Evolutionary conservation across 2,329 filamentous ascomycete genomes (phyloP).

Genomic region (Simplicillium aogashimaense): DNA sequence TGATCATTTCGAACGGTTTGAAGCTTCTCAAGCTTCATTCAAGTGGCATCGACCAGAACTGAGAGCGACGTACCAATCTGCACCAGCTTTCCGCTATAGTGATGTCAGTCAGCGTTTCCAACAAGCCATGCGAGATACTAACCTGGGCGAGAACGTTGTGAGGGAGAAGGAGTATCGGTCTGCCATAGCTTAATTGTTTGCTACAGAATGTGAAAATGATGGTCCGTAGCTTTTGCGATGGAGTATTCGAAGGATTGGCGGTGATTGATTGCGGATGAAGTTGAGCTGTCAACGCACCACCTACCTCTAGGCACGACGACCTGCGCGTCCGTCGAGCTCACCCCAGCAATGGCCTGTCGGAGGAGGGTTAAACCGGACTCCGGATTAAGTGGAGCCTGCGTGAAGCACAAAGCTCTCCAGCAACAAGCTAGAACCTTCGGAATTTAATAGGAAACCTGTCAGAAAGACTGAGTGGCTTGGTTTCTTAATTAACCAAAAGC

Average conservation of each 20-base stretch:
- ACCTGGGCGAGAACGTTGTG: slow-evolving; percentile 99
- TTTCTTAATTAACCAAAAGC: no score
- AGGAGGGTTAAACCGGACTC: no score
- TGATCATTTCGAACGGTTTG: slow-evolving; percentile 6
- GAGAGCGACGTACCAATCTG: slow-evolving; percentile 62
- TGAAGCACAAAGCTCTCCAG: no score
- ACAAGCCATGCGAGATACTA: slow-evolving; percentile 29
- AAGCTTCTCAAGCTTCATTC: neutral
- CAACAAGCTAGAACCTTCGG: no score
- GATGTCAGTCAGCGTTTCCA: slow-evolving; percentile 30
- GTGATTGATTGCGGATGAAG: slow-evolving; percentile 3
- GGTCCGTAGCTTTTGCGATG: neutral
- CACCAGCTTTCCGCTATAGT: slow-evolving; percentile 84
- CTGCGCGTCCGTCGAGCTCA: slow-evolving; percentile 7
- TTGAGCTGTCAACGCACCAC: neutral
- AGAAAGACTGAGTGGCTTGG: no score
- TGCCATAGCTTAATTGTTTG: slow-evolving; percentile 56
- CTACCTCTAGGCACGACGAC: slow-evolving; percentile 8
- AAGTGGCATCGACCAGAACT: neutral
- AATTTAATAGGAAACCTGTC: no score
- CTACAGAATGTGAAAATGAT: slow-evolving; percentile 4
- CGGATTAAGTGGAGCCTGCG: no score
- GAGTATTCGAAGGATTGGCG: neutral
- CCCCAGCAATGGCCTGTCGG: neutral
- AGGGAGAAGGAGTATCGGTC: slow-evolving; percentile 99